Evolutionary conservation across 306 rosid genomes (phyloP).

Genomic region (Astragalus glycyphyllos): DNA sequence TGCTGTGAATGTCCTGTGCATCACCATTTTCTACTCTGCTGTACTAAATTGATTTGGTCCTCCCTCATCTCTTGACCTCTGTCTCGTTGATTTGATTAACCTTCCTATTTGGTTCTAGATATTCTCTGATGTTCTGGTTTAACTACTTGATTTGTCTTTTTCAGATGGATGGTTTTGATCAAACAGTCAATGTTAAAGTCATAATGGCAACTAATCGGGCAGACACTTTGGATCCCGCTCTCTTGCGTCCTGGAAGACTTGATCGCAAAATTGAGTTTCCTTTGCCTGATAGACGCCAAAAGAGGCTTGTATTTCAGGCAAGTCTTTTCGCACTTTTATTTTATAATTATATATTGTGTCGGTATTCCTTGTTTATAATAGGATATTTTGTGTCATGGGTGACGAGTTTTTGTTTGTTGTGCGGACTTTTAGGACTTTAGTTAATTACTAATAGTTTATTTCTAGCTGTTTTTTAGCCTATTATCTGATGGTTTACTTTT

Average conservation of each 20-base stretch:
- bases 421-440: constrained; percentile 9
- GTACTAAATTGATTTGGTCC: not conserved
- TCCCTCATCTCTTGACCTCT: constrained; percentile 10
- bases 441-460: not conserved
- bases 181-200: constrained; percentile 97
- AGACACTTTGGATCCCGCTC: constrained; percentile 98
- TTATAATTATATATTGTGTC: not conserved
- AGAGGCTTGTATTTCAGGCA: constrained; percentile 98
- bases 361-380: not conserved
- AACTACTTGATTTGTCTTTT: constrained; percentile 9
- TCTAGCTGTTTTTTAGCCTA: constrained; percentile 21
- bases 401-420: constrained; percentile 28
- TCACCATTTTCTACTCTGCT: not conserved
- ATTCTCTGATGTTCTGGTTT: constrained; percentile 25
- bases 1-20: not conserved
- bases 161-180: constrained; percentile 99
- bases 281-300: constrained; percentile 94
- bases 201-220: constrained; percentile 99
- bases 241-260: constrained; percentile 97
- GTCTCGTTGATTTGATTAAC: constrained; percentile 4
- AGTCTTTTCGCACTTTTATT: constrained; percentile 33
- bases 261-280: constrained; percentile 98
- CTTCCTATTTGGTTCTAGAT: not conserved
- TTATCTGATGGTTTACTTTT: constrained; percentile 1
- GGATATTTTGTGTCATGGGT: constrained; percentile 3